Evolutionary conservation across 306 rosid species (phyloP), one percentile per base, ranked within the genome.

Genomic region (Quercus gilva): DNA sequence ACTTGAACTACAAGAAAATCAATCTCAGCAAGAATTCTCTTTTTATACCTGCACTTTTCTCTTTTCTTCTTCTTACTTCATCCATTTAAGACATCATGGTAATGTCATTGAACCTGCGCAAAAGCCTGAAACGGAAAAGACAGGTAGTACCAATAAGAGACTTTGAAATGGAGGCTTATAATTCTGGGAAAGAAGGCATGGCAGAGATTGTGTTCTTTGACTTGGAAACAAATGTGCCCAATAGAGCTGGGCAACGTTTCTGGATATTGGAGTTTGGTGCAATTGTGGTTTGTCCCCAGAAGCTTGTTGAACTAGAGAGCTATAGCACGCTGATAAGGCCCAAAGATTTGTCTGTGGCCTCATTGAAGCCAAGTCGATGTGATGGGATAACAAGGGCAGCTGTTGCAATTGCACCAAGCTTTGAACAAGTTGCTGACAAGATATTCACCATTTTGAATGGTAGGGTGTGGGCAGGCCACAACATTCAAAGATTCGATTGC

Each of bases 401-500:
- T 5, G 92, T 96, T 0, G 84, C 86, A 52, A 77, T 81, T 28
- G 97, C 99, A n/a, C 99, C 99, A 1, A 70, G 14, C 74, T 96
- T 96, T 55, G 93, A 93, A 73, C 84, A 89, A 63, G 98, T 96
- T 60, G 92, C 98, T 4, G 96, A 90, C 11, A 89, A 82, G 87
- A 91, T 93, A 70, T 96, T 90, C 80, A 74, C 68, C 69, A 81
- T 93, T 33, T 83, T 96, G 84, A 73, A 96, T 79, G 97, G 99
- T 33, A 90, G 94, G 82, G 86, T 91, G 26, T 96, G 98, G 99
- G 99, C 94, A 12, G 99, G 99, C 8, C 97, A 96, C 74, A 96
- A 96, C 79, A 96, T 96, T 17, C 90, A 55, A 76, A 81, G 97
- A 71, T 96, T 96, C 4, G 99, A 96, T 26, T 91, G 99, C 61